Base-by-base conservation (phyloP, 129 eudicot species). In the Flaveria linearis region DNA sequence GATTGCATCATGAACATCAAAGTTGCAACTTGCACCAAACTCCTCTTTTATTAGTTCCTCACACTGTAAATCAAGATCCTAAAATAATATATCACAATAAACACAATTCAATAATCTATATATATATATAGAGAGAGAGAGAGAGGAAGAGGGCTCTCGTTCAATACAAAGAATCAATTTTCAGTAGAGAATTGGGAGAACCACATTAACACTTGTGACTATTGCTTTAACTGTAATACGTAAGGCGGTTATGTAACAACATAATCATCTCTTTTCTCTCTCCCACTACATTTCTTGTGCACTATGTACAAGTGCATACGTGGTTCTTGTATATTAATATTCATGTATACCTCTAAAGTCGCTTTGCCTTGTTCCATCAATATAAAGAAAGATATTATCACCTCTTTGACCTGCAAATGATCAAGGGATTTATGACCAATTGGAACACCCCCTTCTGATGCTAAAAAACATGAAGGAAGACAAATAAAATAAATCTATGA, bases 351-450 rank as follows among this genome's bases (percentile, higher is more conserved):
- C 96, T 88, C 80, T 63, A 85, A 69, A 36, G 96, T 86, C 57
- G 93, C 89, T 87, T 93, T 91, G 41, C 98, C 98, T 77, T 88
- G 96, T 83, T 93, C 93, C 97, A 91, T 88, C 82, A 93, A 80
- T 78, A 93, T 87, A 80, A 90, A 93, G 78, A 88, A 93, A 16
- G 86, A 81, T 50, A 93, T 43, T 26, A 93, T 88, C 62, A 93
- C 93, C 85, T 93, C 98, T 80, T 93, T 93, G 64, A 91, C 97
- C 98, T 93, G 88, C 77, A 84, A 28, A 61, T 46, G 2, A 43
- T 25, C 55, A 60, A 23, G 25, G 1, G 63, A 68, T 81, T 67
- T 12, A 28, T 28, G 20, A 61, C 33, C 10, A 9, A 57, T 3
- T 52, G 60, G 60, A 17, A 12, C 52, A 47, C 23, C 22, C 25